Base-by-base conservation (phyloP, 345 rosid species). In the Citrus reticulata region DNA sequence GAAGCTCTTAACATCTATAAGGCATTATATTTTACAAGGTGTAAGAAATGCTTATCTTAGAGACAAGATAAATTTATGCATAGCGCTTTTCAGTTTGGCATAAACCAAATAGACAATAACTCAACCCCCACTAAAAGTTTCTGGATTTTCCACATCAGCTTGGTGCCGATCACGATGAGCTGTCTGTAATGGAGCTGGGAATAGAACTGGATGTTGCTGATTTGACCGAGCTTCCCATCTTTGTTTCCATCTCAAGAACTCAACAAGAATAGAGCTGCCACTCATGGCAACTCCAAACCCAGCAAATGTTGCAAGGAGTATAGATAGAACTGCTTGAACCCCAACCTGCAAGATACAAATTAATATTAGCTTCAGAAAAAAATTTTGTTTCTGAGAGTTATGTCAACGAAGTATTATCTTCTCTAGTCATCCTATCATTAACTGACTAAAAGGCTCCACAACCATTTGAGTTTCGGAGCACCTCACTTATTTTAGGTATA, bases 231-330 rank as follows among this genome's bases (percentile, higher is more conserved):
- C 86, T 69, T 27, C 68, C 91, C 88, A 66, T 73, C 93, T 85
- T 79, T 93, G 86, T 83, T 82, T 88, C 92, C 92, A 96, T 85
- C 97, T 89, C 70, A 85, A 62, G 79, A 92, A 80, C 92, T 96
- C 99, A 14, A 94, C 88, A 27, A 91, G 16, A n/a, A 93, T 87
- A 25, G 98, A 92, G 78, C 97, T 90, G 35, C 88, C 91, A 64
- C 97, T 89, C 96, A 92, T 93, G 16, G 97, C 87, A 0, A 91
- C 88, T 60, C 98, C 97, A 65, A 92, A 91, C 46, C 97, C 98
- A 1, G 96, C 85, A 82, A 96, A 92, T 73, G 97, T 90, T 16
- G 98, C 92, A 0, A 96, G 88, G 65, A 92, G 90, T 62, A 92
- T 82, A 0, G 98, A 90, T 75, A 96, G 85, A 77, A 94, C 90